Percentiles rank a stretch among this genome's conserved stretches.
phyloP scores from a whole-genome alignment of 2,329 filamentous ascomycete genomes.

The Aspergillus glaucus region DNA sequence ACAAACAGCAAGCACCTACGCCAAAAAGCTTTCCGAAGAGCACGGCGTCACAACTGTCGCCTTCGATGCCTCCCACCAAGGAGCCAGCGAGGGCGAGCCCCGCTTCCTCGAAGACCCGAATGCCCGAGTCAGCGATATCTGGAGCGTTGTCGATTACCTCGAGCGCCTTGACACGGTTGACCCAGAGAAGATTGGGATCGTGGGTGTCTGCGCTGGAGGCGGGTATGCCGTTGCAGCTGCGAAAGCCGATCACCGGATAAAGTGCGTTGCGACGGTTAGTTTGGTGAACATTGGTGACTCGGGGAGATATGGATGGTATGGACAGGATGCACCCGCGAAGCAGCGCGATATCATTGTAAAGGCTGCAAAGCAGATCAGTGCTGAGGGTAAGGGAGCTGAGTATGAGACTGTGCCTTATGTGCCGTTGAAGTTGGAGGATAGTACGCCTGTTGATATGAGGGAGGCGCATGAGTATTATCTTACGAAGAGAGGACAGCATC shows the following conservation, averaged over 20 bases:
- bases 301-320: neutral
- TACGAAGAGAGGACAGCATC: neutral
- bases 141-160: constrained; percentile 17
- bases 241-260: constrained; percentile 17
- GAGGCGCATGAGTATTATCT: neutral
- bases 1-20: constrained; percentile 15
- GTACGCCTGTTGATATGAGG: neutral
- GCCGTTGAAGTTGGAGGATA: neutral
- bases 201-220: constrained; percentile 19
- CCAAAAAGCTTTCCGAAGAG: constrained; percentile 12
- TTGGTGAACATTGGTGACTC: constrained; percentile 10
- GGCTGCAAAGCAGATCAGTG: neutral
- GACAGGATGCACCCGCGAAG: neutral
- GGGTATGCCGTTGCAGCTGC: constrained; percentile 15
- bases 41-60: constrained; percentile 10
- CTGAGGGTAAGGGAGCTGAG: neutral
- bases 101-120: constrained; percentile 18
- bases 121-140: constrained; percentile 17
- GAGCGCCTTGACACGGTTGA: constrained; percentile 15
- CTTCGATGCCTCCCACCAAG: constrained; percentile 20
- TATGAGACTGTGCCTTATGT: neutral
- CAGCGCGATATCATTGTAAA: neutral
- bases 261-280: constrained; percentile 12
- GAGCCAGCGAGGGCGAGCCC: constrained; percentile 16
- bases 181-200: constrained; percentile 14